Evolutionary conservation across 2,329 filamentous ascomycete species (phyloP).

Genomic region (Fusarium ambrosium): DNA sequence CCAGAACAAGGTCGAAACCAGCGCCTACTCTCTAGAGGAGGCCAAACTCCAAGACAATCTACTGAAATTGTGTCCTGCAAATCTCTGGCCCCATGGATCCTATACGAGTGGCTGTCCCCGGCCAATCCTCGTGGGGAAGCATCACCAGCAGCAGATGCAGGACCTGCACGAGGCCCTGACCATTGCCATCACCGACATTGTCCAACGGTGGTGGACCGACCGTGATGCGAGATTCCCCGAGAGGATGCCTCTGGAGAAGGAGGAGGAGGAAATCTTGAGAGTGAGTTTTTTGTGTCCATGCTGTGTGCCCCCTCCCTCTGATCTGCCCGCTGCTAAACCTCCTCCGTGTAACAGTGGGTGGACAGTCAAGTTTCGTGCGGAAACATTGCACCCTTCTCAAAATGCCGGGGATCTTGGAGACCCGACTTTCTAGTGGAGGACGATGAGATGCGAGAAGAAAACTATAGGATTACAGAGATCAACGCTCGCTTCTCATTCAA

Average conservation of each 20-base stretch:
- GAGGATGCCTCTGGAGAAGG: constrained; percentile 51
- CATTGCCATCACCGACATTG: constrained; percentile 52
- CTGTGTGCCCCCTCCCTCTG: not conserved
- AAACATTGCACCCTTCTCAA: constrained; percentile 38
- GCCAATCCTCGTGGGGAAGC: constrained; percentile 51
- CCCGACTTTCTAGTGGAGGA: constrained; percentile 57
- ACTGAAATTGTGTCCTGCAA: constrained; percentile 40
- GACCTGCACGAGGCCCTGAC: constrained; percentile 51
- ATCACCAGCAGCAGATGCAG: constrained; percentile 49
- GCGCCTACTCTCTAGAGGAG: constrained; percentile 35
- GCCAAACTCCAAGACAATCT: constrained; percentile 32
- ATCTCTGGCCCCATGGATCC: constrained; percentile 49
- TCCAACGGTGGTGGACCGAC: constrained; percentile 57
- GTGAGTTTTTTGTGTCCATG: constrained; percentile 26
- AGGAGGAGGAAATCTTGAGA: constrained; percentile 49
- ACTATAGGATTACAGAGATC: constrained; percentile 55
- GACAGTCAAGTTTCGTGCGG: constrained; percentile 46
- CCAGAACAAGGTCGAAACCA: not conserved
- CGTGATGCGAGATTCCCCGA: constrained; percentile 46
- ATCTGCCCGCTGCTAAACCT: not conserved
- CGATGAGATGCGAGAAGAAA: constrained; percentile 30
- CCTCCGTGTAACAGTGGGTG: constrained; percentile 44
- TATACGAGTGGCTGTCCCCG: constrained; percentile 48
- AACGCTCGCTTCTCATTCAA: constrained; percentile 59
- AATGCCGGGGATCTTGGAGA: constrained; percentile 52